Evolutionary conservation across 495 filamentous ascomycete species (phyloP), one percentile per base, ranked within the genome.

Genomic region (Melanomma pulvis-pyrius): DNA sequence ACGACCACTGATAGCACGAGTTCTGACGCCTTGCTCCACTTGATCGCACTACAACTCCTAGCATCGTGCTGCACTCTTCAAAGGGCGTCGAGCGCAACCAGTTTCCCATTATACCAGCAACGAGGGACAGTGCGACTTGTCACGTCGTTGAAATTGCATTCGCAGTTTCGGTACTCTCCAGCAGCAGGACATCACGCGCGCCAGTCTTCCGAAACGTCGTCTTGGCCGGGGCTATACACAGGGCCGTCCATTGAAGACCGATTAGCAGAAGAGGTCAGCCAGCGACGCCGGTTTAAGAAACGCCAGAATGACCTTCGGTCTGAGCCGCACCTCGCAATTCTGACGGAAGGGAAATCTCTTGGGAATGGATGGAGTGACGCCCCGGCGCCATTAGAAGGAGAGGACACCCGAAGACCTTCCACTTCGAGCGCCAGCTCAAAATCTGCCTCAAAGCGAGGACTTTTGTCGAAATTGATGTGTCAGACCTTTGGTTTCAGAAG

Each of bases 111-210:
- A 5, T 59, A 12, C 25, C 56, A 49, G 21, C 52, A 63, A 21
- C 57, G 52, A 46, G 30, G 41, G 26, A 19, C 19, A n/a, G n/a
- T 52, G 21, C 25, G 19, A n/a, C 11, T 58, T 17, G 41, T 61
- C 5, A 62, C 68, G 1, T 28, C 55, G 17, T 29, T 66, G 32
- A 54, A 58, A 32, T 36, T 70, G 25, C 68, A 70, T 55, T 39
- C 57, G 11, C 62, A 63, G 17, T 52, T 44, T 39, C 68, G 61
- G 8, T 61, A 57, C 32, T 57, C 57, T 51, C 68, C 68, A 34
- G 62, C 68, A 0, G 68, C 68, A 15, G 68, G 62, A 8, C 50
- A 65, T 30, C 62, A 70, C 46, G 68, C 62, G 15, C 62, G 61
- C 12, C n/a, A 44, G 17, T 54, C 57, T 24, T 62, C 68, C 1